Conservation (phyloP, 495 filamentous ascomycete genomes). For the Neurospora sp. region DNA sequence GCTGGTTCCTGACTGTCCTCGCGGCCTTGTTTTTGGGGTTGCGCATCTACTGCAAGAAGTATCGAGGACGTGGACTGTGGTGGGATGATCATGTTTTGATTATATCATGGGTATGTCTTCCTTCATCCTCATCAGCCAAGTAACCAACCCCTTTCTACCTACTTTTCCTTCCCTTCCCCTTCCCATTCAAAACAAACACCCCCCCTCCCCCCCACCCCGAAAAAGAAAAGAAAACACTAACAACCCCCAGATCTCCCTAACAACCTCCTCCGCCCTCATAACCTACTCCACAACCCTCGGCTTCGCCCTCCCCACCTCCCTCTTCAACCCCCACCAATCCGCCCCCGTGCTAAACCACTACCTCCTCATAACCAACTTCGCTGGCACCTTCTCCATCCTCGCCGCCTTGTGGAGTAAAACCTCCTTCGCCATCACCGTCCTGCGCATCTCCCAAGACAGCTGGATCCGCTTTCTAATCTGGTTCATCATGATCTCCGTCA, state of each 20-base stretch:
- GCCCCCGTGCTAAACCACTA: constrained; percentile 6
- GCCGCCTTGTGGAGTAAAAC: constrained; percentile 25
- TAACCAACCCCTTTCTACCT: background rate
- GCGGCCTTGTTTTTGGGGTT: constrained; percentile 26
- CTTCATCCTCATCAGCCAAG: background rate
- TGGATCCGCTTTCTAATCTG: constrained; percentile 21
- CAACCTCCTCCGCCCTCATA: constrained; percentile 58
- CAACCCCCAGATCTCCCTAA: constrained; percentile 8
- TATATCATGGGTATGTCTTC: constrained; percentile 24
- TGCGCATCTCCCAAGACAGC: constrained; percentile 20
- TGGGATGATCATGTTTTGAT: constrained; percentile 32
- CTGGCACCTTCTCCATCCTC: constrained; percentile 25
- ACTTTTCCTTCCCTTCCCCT: background rate
- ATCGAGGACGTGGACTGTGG: constrained; percentile 22
- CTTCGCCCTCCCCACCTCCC: constrained; percentile 16
- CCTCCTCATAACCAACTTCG: constrained; percentile 17
- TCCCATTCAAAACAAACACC: background rate
- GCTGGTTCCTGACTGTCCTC: constrained; percentile 27
- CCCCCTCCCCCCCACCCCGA: background rate
- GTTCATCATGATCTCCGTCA: constrained; percentile 29
- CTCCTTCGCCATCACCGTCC: constrained; percentile 24
- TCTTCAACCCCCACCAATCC: constrained; percentile 11
- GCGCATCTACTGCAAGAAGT: constrained; percentile 25
- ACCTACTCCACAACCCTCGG: constrained; percentile 27
- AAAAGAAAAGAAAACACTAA: background rate